Percentiles rank a stretch among this genome's conserved stretches.
Conservation (phyloP, 2,329 filamentous ascomycete species). For the Ascochyta clinopodiicola region DNA sequence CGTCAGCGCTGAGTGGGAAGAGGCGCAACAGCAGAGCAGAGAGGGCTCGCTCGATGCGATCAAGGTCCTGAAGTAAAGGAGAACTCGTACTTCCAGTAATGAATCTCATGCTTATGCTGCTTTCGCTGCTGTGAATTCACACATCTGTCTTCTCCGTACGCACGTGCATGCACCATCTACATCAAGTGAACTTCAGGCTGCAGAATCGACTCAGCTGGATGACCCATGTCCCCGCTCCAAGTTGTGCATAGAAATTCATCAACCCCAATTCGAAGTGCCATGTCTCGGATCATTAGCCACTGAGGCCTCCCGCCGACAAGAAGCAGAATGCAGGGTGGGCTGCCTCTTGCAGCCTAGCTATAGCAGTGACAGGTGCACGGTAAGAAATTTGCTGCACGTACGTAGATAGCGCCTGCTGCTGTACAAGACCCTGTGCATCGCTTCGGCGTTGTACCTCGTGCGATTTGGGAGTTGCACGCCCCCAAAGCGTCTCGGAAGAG, state of each 20-base stretch:
- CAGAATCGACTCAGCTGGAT: background rate
- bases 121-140: background rate
- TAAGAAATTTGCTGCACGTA: conserved; percentile 2
- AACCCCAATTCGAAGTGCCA: background rate
- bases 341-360: background rate
- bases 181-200: background rate
- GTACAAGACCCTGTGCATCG: conserved; percentile 20
- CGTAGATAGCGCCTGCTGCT: conserved; percentile 18
- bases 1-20: conserved; percentile 45
- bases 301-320: background rate
- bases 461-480: conserved; percentile 12
- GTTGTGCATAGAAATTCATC: too few species aligned
- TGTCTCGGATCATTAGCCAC: background rate
- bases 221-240: background rate
- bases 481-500: conserved; percentile 7
- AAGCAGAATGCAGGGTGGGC: background rate
- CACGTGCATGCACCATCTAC: background rate
- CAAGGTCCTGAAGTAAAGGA: conserved; percentile 22
- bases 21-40: conserved; percentile 28
- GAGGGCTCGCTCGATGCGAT: conserved; percentile 32
- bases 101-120: background rate
- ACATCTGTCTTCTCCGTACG: background rate
- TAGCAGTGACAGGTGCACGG: conserved; percentile 8
- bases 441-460: conserved; percentile 18
- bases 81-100: background rate